Evolutionary conservation across 75 land plant genomes (phyloP).

Genomic region (Pseudotsuga menziesii): DNA sequence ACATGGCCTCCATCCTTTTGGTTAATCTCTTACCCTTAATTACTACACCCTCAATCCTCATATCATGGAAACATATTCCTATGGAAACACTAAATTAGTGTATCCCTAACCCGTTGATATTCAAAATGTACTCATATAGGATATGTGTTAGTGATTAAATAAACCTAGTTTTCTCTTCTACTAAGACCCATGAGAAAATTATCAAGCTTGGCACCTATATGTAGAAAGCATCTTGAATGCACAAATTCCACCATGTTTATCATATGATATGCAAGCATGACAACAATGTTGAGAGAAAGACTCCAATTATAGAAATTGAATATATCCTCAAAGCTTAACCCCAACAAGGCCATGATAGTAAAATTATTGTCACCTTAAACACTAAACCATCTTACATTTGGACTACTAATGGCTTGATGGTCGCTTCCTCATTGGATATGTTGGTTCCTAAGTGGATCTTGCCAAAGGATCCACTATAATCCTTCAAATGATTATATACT

Average conservation of each 20-base stretch:
- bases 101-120: not conserved
- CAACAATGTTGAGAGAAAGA: slow-evolving; percentile 75
- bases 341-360: slow-evolving; percentile 74
- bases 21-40: no score
- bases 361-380: slow-evolving; percentile 88
- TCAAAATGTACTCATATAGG: slow-evolving; percentile 43
- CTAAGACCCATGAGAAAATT: slow-evolving; percentile 94
- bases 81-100: no score
- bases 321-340: slow-evolving; percentile 83
- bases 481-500: slow-evolving; percentile 32
- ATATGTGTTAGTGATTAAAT: slow-evolving; percentile 72
- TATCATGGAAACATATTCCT: no score
- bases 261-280: slow-evolving; percentile 94
- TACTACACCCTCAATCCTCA: no score
- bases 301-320: slow-evolving; percentile 80
- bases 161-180: slow-evolving; percentile 84
- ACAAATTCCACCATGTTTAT: slow-evolving; percentile 80
- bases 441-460: slow-evolving; percentile 89
- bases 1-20: no score
- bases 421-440: slow-evolving; percentile 78
- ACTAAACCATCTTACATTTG: slow-evolving; percentile 85
- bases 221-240: slow-evolving; percentile 77
- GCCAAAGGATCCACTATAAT: slow-evolving; percentile 78
- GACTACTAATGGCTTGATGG: slow-evolving; percentile 86
- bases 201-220: slow-evolving; percentile 91